A percentile compares a stretch with the other conserved stretches of the same genome.
phyloP scores from a whole-genome alignment of 805 yeast genomes.

The Isabelozyma rhagii region DNA sequence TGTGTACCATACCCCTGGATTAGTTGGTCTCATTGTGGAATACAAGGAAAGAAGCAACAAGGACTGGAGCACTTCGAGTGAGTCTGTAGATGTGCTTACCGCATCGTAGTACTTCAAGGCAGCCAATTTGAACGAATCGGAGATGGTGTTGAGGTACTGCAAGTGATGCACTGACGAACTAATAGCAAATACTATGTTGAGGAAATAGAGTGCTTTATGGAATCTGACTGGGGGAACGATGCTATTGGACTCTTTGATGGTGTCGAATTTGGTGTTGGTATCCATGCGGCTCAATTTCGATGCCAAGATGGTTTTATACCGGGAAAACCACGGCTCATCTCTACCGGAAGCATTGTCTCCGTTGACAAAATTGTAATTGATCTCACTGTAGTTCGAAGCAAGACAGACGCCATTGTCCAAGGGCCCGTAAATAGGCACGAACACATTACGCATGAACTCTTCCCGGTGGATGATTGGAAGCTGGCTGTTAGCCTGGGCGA shows the following conservation, averaged over 20 bases:
- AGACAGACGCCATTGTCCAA: constrained; percentile 55
- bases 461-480: constrained; percentile 83
- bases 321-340: constrained; percentile 46
- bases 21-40: constrained; percentile 83
- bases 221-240: constrained; percentile 46
- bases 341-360: constrained; percentile 13
- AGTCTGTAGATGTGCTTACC: constrained; percentile 54
- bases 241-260: constrained; percentile 28
- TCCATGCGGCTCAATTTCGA: constrained; percentile 7
- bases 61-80: constrained; percentile 72
- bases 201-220: constrained; percentile 60
- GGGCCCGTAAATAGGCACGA: constrained; percentile 77
- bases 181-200: constrained; percentile 76
- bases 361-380: constrained; percentile 30
- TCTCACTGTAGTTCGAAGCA: constrained; percentile 55
- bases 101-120: constrained; percentile 59
- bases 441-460: constrained; percentile 60
- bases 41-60: constrained; percentile 64
- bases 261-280: constrained; percentile 14
- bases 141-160: constrained; percentile 59
- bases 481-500: constrained; percentile 80
- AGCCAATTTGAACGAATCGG: constrained; percentile 67
- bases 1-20: constrained; percentile 91
- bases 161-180: constrained; percentile 73
- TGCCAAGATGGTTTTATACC: constrained; percentile 25